A percentile compares a stretch with the other conserved stretches of the same genome.
These are phyloP conservation scores for Aspergillus wentii DNA, from an alignment of 495 filamentous ascomycete genomes.

Conservation along the genomic window DNA sequence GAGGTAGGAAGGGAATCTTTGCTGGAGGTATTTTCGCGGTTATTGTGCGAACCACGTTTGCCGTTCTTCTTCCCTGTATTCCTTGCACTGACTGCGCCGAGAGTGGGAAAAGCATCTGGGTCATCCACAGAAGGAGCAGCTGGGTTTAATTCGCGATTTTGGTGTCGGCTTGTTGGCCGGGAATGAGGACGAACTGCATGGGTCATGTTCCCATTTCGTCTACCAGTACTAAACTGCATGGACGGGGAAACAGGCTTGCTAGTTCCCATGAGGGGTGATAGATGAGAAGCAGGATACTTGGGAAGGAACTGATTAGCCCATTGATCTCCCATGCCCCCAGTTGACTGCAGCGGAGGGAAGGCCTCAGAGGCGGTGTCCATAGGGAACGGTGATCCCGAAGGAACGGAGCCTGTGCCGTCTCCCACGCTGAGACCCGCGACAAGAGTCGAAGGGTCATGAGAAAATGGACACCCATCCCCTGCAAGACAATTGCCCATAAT, in stretches of 20 bases:
- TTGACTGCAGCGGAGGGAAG: conserved; percentile 75
- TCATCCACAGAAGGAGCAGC: conserved; percentile 82
- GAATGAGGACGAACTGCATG: conserved; percentile 61
- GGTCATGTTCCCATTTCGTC: conserved; percentile 45
- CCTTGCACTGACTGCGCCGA: conserved; percentile 76
- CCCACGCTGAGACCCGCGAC: conserved; percentile 62
- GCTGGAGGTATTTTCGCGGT: conserved; percentile 37
- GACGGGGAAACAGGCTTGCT: conserved; percentile 22
- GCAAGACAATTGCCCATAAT: conserved; percentile 94
- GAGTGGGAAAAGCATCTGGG: conserved; percentile 89
- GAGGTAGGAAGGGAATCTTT: conserved; percentile 73
- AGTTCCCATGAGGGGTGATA: conserved; percentile 20
- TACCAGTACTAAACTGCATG: conserved; percentile 35
- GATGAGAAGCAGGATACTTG: conserved; percentile 33
- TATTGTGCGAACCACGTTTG: conserved; percentile 73
- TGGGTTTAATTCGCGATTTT: conserved; percentile 61
- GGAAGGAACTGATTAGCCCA: conserved; percentile 47
- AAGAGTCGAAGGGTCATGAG: conserved; percentile 86
- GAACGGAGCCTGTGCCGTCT: conserved; percentile 41
- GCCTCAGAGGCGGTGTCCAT: conserved; percentile 69
- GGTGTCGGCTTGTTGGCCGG: conserved; percentile 81
- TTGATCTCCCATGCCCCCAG: conserved; percentile 45
- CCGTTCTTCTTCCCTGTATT: conserved; percentile 77
- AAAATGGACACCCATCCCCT: conserved; percentile 92
- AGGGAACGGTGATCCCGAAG: conserved; percentile 55